A percentile compares a stretch with the other conserved stretches of the same genome.
Conservation (phyloP, 345 rosid species). For the Nasturtium officinale region DNA sequence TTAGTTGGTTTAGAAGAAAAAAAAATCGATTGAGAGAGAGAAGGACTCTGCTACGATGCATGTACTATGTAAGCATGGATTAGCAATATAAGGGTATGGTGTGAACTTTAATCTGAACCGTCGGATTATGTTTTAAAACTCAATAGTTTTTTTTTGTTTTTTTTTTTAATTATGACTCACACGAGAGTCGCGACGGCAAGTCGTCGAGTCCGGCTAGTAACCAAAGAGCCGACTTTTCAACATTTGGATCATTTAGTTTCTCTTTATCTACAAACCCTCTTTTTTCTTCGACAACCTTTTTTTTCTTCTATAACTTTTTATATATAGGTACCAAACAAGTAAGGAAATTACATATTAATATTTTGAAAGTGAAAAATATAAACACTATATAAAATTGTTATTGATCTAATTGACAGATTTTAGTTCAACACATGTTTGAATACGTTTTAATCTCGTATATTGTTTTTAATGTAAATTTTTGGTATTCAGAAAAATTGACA, state of each 20-base stretch:
- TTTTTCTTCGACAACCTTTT: background rate
- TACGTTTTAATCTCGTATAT: background rate
- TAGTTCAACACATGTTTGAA: background rate
- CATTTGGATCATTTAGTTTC: background rate
- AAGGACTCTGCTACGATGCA: slow-evolving; percentile 22
- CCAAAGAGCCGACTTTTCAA: slow-evolving; percentile 25
- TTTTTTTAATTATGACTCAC: slow-evolving; percentile 10
- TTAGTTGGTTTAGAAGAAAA: slow-evolving; percentile 22
- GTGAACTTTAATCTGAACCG: slow-evolving; percentile 32
- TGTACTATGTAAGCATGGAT: slow-evolving; percentile 25
- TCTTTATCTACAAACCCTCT: background rate
- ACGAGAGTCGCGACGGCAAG: slow-evolving; percentile 39
- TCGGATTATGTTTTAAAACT: background rate
- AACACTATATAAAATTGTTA: background rate
- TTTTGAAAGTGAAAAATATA: background rate
- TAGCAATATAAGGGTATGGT: slow-evolving; percentile 15
- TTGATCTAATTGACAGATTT: background rate
- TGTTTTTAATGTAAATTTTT: background rate
- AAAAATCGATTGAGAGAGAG: slow-evolving; percentile 21
- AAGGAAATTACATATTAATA: background rate
- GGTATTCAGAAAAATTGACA: background rate
- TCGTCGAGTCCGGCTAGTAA: background rate
- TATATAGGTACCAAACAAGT: slow-evolving; percentile 1
- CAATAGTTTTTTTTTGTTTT: background rate
- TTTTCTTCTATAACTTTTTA: background rate